Percentiles rank a stretch among this genome's conserved stretches.
Conservation (phyloP, 352 stramenopile species). For the Pythium sukuiense region DNA sequence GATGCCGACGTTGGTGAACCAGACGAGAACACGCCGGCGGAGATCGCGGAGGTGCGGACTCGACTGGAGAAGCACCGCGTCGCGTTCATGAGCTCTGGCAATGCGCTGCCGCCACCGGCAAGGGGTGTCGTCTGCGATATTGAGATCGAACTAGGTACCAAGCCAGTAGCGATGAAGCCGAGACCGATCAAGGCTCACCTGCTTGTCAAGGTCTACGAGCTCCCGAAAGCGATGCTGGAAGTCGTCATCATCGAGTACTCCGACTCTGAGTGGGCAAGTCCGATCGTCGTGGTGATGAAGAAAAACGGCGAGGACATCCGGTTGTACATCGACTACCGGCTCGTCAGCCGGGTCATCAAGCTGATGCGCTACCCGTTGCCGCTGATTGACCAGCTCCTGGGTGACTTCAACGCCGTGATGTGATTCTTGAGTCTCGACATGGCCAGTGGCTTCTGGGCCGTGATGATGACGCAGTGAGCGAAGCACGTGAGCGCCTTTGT, state of each 20-base stretch:
- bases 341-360: slow-evolving; percentile 13
- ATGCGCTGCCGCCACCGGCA: slow-evolving; percentile 18
- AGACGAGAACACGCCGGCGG: neutral
- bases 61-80: neutral
- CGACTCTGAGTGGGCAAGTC: slow-evolving; percentile 24
- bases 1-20: slow-evolving; percentile 20
- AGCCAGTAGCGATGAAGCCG: slow-evolving; percentile 12
- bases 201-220: slow-evolving; percentile 16
- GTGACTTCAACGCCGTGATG: slow-evolving; percentile 20
- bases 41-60: neutral
- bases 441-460: slow-evolving; percentile 24
- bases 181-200: slow-evolving; percentile 9
- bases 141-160: slow-evolving; percentile 9
- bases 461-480: slow-evolving; percentile 16
- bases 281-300: slow-evolving; percentile 32
- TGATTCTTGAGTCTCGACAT: slow-evolving; percentile 22
- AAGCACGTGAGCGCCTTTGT: slow-evolving; percentile 21
- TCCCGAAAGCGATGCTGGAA: slow-evolving; percentile 16
- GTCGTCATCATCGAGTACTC: slow-evolving; percentile 17
- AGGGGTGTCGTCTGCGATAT: slow-evolving; percentile 21
- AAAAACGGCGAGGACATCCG: slow-evolving; percentile 22
- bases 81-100: slow-evolving; percentile 18
- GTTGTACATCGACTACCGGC: slow-evolving; percentile 29
- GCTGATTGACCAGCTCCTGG: slow-evolving; percentile 21
- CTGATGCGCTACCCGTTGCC: slow-evolving; percentile 26